Evolutionary conservation across 1,284 basidiomycete species (phyloP), one percentile per base, ranked within the genome.

Genomic region (Xanthoconium separans): DNA sequence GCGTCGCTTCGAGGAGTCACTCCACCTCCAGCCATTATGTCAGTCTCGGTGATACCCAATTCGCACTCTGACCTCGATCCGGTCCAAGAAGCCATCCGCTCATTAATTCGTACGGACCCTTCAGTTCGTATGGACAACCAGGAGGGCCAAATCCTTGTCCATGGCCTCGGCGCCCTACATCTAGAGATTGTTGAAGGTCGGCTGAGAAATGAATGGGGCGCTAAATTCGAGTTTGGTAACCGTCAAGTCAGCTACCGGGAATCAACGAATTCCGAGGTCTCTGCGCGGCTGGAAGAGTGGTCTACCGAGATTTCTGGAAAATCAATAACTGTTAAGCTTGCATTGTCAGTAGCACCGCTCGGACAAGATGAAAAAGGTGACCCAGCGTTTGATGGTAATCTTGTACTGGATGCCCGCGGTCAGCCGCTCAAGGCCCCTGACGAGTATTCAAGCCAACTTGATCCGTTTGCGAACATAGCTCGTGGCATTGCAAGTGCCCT

Each of bases 101-200:
- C 89, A 8, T 77, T 95, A 24, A 77, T 85, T n/a, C 86, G 92
- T 10, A 95, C 93, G 1, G 92, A 95, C 63, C 92, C 92, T 13
- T 93, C 89, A 2, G 80, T 94, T 30, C 85, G 90, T 6, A 75
- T 88, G 22, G 90, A 92, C 55, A 75, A 76, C 10, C 84, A 89
- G 51, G 91, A 94, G 57, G 91, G 91, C 0, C 92, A 95, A 64
- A 77, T 91, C 36, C 79, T 95, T 36, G 79, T 93, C 2, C 89
- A 93, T 60, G 92, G 92, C 5, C 82, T 95, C 52, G 92, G 92
- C 13, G 84, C 89, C 37, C 77, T 95, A 29, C 92, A 95, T 67
- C 79, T 95, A 8, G 93, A 95, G 69, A 94, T 95, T 54, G 80
- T 93, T 2, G 89, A 92, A 70, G 83, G 85, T 36, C 78, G 93